Evolutionary conservation across 331 rosid species (phyloP).

Genomic region (Erythrophleum ivorense): DNA sequence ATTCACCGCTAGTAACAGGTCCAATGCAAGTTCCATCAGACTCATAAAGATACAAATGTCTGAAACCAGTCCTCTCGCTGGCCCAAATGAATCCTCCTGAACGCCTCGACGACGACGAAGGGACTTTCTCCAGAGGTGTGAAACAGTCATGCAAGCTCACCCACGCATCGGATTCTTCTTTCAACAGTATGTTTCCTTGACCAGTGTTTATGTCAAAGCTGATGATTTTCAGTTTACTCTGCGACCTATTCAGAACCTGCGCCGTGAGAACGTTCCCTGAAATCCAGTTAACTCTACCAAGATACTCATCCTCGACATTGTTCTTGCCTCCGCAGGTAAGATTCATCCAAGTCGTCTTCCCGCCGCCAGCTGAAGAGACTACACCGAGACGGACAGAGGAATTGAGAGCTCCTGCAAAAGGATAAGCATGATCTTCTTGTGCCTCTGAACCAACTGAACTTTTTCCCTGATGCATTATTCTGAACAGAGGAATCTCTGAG

Average conservation of each 20-base stretch:
- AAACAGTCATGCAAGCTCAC: slow-evolving; percentile 84
- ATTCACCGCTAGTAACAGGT: slow-evolving; percentile 84
- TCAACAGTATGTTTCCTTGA: slow-evolving; percentile 57
- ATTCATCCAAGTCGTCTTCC: slow-evolving; percentile 91
- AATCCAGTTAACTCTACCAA: slow-evolving; percentile 93
- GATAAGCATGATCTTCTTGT: slow-evolving; percentile 95
- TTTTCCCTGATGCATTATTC: slow-evolving; percentile 95
- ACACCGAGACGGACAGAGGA: slow-evolving; percentile 85
- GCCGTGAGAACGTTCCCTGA: slow-evolving; percentile 71
- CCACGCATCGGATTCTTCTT: slow-evolving; percentile 76
- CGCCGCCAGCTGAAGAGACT: slow-evolving; percentile 68
- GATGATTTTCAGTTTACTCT: slow-evolving; percentile 66
- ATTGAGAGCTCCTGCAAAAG: slow-evolving; percentile 91
- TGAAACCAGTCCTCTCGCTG: slow-evolving; percentile 88
- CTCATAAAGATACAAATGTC: slow-evolving; percentile 86
- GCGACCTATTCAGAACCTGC: slow-evolving; percentile 81
- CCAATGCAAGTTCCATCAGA: slow-evolving; percentile 73
- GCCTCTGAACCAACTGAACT: slow-evolving; percentile 79
- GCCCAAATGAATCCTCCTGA: slow-evolving; percentile 87
- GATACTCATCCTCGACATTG: slow-evolving; percentile 75
- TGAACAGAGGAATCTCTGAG: slow-evolving; percentile 79
- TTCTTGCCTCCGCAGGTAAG: slow-evolving; percentile 72
- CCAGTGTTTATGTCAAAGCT: slow-evolving; percentile 78
- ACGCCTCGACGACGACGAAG: too few species aligned
- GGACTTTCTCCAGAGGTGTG: slow-evolving; percentile 83